A percentile compares a stretch with the other conserved stretches of the same genome.
phyloP scores from a whole-genome alignment of 192 early-diverging fungal species.

The Entrophospora sp. region DNA sequence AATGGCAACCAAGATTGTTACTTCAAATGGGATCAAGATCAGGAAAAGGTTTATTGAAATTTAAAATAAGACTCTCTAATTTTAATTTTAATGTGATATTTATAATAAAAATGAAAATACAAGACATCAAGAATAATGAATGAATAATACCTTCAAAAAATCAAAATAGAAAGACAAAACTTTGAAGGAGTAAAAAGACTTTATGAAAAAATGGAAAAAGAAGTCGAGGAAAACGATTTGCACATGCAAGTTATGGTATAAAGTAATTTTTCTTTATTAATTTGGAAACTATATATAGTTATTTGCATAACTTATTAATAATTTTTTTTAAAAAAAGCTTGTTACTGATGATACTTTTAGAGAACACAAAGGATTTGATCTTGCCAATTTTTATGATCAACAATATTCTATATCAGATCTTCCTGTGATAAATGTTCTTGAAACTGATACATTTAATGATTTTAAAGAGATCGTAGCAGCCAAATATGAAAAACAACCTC shows the following conservation, averaged over 20 bases:
- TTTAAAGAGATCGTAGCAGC: constrained; percentile 47
- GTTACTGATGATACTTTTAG: constrained; percentile 59
- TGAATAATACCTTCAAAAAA: too few species aligned
- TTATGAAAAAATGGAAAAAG: constrained; percentile 51
- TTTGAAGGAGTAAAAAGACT: constrained; percentile 56
- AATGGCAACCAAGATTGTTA: too few species aligned
- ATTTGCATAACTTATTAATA: not conserved
- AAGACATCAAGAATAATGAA: too few species aligned
- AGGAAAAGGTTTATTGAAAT: too few species aligned
- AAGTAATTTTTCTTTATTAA: not conserved
- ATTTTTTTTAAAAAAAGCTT: constrained; percentile 28
- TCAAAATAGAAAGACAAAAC: constrained; percentile 29
- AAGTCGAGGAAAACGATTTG: constrained; percentile 60
- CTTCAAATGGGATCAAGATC: too few species aligned
- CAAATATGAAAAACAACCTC: constrained; percentile 33
- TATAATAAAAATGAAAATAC: too few species aligned
- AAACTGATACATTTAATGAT: constrained; percentile 43
- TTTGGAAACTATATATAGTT: too few species aligned
- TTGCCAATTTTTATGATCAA: constrained; percentile 61
- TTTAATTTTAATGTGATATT: too few species aligned
- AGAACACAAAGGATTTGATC: constrained; percentile 77
- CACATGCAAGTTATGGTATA: constrained; percentile 54
- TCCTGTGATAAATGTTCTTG: constrained; percentile 38
- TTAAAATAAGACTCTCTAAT: too few species aligned
- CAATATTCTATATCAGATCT: constrained; percentile 24